Evolutionary conservation across 768 basidiomycete genomes (phyloP).

Genomic region (Podaxis mareebaensis): DNA sequence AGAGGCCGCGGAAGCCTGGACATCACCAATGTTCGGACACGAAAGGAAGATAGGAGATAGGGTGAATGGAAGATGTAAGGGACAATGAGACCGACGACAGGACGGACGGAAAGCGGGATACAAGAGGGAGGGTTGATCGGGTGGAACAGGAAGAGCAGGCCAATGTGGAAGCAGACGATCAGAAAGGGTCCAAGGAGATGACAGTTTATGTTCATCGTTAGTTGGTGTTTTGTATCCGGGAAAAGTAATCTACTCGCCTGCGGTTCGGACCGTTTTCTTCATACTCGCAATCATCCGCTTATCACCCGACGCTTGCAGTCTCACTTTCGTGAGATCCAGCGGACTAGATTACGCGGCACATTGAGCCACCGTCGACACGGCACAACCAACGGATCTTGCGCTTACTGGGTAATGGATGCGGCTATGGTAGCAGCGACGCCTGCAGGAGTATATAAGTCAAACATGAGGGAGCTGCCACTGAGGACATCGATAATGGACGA

Average conservation of each 20-base stretch:
- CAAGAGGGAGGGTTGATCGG: neutral
- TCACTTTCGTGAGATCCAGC: slow-evolving; percentile 87
- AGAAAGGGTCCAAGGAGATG: neutral
- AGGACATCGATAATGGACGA: slow-evolving; percentile 19
- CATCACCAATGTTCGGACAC: slow-evolving; percentile 4
- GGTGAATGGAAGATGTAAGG: neutral
- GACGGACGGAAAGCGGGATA: too few relatives aligned
- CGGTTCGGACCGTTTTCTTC: slow-evolving; percentile 78
- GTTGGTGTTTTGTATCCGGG: slow-evolving; percentile 33
- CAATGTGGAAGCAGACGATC: slow-evolving; percentile 24
- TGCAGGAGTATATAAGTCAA: slow-evolving; percentile 22
- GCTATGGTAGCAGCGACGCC: slow-evolving; percentile 84
- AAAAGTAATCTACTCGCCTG: slow-evolving; percentile 44
- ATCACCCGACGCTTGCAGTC: slow-evolving; percentile 89
- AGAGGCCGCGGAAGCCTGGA: slow-evolving; percentile 66
- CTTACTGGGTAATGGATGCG: slow-evolving; percentile 85
- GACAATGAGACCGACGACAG: neutral
- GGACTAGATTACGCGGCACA: slow-evolving; percentile 46
- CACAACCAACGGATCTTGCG: slow-evolving; percentile 3
- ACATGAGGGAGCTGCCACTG: neutral
- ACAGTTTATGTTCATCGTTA: slow-evolving; percentile 1
- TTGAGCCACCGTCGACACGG: neutral
- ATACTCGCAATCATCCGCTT: slow-evolving; percentile 87
- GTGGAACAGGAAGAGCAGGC: slow-evolving; percentile 32
- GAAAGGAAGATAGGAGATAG: neutral